Evolutionary conservation across 768 basidiomycete species (phyloP).

Genomic region (Rhizopogon roseolus): DNA sequence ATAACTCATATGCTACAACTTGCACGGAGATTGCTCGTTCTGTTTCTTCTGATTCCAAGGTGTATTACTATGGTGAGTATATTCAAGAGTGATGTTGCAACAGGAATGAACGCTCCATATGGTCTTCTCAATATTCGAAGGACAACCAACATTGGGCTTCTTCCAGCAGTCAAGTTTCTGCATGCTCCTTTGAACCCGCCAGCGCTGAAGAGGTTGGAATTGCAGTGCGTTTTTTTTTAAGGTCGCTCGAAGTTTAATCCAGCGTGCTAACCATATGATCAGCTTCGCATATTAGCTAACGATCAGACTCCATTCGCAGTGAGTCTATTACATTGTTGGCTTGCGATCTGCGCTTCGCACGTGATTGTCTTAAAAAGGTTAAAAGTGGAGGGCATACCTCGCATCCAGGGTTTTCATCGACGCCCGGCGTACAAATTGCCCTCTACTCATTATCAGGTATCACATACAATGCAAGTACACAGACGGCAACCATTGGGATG

Average conservation of each 20-base stretch:
- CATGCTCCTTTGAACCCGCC: slow-evolving; percentile 58
- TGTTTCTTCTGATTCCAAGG: slow-evolving; percentile 40
- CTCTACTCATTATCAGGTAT: slow-evolving; percentile 46
- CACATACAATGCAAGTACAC: slow-evolving; percentile 30
- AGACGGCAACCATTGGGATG: slow-evolving; percentile 34
- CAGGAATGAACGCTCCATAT: background rate
- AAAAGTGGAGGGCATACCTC: slow-evolving; percentile 59
- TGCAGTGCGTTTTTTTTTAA: slow-evolving; percentile 32
- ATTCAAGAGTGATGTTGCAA: background rate
- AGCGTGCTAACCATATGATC: background rate
- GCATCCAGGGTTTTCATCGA: slow-evolving; percentile 58
- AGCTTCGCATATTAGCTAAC: slow-evolving; percentile 45
- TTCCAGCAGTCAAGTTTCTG: slow-evolving; percentile 40
- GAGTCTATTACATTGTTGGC: background rate
- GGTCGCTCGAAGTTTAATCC: background rate
- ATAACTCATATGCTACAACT: background rate
- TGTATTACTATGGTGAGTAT: slow-evolving; percentile 38
- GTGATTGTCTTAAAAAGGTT: slow-evolving; percentile 31
- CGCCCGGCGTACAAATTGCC: slow-evolving; percentile 53
- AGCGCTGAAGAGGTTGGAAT: slow-evolving; percentile 44
- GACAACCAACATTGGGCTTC: slow-evolving; percentile 49
- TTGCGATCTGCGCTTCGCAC: background rate
- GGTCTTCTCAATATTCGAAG: slow-evolving; percentile 26
- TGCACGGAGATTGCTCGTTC: slow-evolving; percentile 33
- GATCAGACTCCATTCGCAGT: slow-evolving; percentile 53